Conservation (phyloP, 805 yeast genomes). For the Naumovozyma castellii region DNA sequence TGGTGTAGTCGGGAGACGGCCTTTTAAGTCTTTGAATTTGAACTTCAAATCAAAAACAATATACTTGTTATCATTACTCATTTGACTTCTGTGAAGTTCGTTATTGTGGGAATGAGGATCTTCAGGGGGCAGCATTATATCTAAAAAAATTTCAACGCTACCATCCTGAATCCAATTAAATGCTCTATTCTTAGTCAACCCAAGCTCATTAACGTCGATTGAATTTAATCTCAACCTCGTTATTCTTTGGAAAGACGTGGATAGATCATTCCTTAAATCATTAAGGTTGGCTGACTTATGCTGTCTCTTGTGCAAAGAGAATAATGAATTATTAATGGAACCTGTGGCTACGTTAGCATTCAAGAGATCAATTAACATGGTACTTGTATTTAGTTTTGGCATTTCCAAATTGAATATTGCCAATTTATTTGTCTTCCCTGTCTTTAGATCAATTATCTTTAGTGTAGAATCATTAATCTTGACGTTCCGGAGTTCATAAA, state of each 20-base stretch:
- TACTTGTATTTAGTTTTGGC: slow-evolving; percentile 47
- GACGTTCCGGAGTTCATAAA: slow-evolving; percentile 37
- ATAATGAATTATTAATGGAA: slow-evolving; percentile 62
- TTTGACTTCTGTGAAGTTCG: slow-evolving; percentile 8
- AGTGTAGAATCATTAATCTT: slow-evolving; percentile 27
- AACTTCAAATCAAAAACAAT: slow-evolving; percentile 60
- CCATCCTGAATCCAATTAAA: slow-evolving; percentile 70
- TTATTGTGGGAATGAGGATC: slow-evolving; percentile 19
- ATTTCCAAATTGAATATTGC: slow-evolving; percentile 58
- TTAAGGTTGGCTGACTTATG: slow-evolving; percentile 40
- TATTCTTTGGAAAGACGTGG: slow-evolving; percentile 40
- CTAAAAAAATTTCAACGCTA: slow-evolving; percentile 59
- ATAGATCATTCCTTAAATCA: slow-evolving; percentile 29
- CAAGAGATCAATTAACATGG: slow-evolving; percentile 56
- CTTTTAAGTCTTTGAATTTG: slow-evolving; percentile 53
- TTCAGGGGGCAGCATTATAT: slow-evolving; percentile 57
- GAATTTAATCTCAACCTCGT: slow-evolving; percentile 38
- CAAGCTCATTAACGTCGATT: slow-evolving; percentile 31
- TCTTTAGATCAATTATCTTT: slow-evolving; percentile 16
- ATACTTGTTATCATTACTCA: slow-evolving; percentile 33
- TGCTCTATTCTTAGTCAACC: slow-evolving; percentile 31
- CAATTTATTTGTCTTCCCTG: slow-evolving; percentile 30
- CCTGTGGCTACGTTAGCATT: slow-evolving; percentile 66
- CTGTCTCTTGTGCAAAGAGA: slow-evolving; percentile 70
- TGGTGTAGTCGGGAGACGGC: slow-evolving; percentile 40